Percentiles rank a stretch among this genome's conserved stretches.
Evolutionary conservation across 1,284 basidiomycete genomes (phyloP).

Genomic region (Puccinia hordei): DNA sequence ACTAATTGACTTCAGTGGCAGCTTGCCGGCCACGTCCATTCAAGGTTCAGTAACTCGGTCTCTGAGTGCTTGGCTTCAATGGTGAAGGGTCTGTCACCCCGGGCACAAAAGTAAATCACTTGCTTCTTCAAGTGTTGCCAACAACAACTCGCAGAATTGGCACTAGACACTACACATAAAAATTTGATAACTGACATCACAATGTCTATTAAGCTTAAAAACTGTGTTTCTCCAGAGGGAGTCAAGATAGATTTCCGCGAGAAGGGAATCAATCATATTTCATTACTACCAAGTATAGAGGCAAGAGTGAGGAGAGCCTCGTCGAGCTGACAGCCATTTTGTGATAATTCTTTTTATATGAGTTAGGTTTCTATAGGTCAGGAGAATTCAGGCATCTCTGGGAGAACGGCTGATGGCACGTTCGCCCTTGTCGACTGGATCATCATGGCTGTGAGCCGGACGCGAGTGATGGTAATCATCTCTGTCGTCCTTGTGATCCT

Average conservation of each 20-base stretch:
- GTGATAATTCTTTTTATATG: neutral
- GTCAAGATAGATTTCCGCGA: neutral
- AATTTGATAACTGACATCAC: no score
- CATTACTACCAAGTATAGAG: constrained; percentile 12
- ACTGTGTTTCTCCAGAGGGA: no score
- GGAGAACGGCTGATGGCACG: constrained; percentile 38
- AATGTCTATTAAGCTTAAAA: no score
- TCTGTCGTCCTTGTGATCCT: constrained; percentile 47
- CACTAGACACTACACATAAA: no score
- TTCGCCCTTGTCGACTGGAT: constrained; percentile 25
- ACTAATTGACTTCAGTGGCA: no score
- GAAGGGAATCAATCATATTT: constrained; percentile 14
- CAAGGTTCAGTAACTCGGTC: no score
- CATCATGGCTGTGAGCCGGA: constrained; percentile 34
- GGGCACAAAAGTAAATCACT: no score
- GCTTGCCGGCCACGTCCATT: no score
- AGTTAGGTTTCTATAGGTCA: neutral
- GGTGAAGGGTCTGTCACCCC: no score
- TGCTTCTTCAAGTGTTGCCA: no score
- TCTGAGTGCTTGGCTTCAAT: no score
- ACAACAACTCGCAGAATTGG: no score
- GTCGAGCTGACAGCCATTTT: neutral
- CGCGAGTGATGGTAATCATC: constrained; percentile 47
- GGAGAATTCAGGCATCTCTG: constrained; percentile 15
- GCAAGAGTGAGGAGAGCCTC: neutral